phyloP scores from a whole-genome alignment of 2,329 filamentous ascomycete species.

The Xylariales sp. region DNA sequence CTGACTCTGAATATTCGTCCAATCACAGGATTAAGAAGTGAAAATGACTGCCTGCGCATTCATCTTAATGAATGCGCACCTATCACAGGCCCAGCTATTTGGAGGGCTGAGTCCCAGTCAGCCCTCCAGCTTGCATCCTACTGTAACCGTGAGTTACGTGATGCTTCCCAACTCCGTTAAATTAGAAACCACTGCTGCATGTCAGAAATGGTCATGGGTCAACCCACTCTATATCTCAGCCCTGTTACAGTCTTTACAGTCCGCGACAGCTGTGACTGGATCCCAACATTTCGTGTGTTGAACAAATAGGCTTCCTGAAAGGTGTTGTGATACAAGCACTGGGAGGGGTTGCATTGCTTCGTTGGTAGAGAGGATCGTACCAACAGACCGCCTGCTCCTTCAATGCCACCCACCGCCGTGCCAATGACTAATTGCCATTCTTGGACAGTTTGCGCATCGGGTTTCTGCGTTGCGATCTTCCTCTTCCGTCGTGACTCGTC shows the following conservation, averaged over 20 bases:
- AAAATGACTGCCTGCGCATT: background rate
- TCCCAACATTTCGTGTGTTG: background rate
- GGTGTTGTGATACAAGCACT: background rate
- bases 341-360: background rate
- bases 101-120: slow-evolving; percentile 3
- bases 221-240: slow-evolving; percentile 4
- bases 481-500: slow-evolving; percentile 1
- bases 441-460: background rate
- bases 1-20: background rate
- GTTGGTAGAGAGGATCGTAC: no score
- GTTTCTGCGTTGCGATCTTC: no score
- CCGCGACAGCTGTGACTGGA: background rate
- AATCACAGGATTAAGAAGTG: slow-evolving; percentile 4
- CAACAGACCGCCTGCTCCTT: no score
- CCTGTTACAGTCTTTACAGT: slow-evolving; percentile 2
- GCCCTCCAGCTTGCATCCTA: slow-evolving; percentile 2
- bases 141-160: background rate
- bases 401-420: no score
- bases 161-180: background rate
- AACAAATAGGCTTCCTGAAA: background rate
- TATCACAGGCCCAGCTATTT: slow-evolving; percentile 1
- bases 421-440: background rate
- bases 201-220: slow-evolving; percentile 8
- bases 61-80: slow-evolving; percentile 5
- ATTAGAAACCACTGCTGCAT: slow-evolving; percentile 1